These are phyloP conservation scores for Cicer pinnatifidum DNA, from an alignment of 306 rosid genomes.

Conservation along the genomic window DNA sequence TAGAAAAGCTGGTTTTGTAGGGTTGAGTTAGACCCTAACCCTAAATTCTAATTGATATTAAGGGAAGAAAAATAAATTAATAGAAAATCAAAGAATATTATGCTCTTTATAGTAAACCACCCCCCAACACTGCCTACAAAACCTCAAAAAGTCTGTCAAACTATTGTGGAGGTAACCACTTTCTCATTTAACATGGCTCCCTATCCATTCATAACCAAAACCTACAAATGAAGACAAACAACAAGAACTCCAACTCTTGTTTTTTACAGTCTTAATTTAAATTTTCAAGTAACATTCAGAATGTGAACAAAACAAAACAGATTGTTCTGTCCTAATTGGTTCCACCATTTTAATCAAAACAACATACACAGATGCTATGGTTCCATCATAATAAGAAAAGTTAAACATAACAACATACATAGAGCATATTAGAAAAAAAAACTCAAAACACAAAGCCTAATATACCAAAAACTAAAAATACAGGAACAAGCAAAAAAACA, in stretches of 20 bases:
- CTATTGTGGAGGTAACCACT: conserved; percentile 23
- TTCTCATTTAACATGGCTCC: conserved; percentile 1
- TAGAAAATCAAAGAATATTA: neutral
- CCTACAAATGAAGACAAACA: neutral
- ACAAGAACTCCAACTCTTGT: neutral
- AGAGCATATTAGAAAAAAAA: neutral
- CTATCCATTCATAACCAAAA: conserved; percentile 15
- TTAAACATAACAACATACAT: neutral
- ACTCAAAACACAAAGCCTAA: neutral
- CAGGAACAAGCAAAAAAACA: neutral
- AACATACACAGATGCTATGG: too few relatives aligned
- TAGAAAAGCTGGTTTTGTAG: neutral
- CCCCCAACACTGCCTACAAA: neutral
- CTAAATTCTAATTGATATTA: neutral
- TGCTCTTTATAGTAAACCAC: neutral
- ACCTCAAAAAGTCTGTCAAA: conserved; percentile 20
- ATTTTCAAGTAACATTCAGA: neutral
- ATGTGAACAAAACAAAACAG: neutral
- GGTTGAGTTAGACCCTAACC: neutral
- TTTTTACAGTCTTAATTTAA: conserved; percentile 19
- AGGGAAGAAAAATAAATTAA: neutral
- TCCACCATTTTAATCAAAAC: neutral
- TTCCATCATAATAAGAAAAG: too few relatives aligned
- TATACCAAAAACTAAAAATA: neutral
- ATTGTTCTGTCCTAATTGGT: neutral